Evolutionary conservation across 2,329 filamentous ascomycete species (phyloP).

Genomic region (Aspergillus jensenii): DNA sequence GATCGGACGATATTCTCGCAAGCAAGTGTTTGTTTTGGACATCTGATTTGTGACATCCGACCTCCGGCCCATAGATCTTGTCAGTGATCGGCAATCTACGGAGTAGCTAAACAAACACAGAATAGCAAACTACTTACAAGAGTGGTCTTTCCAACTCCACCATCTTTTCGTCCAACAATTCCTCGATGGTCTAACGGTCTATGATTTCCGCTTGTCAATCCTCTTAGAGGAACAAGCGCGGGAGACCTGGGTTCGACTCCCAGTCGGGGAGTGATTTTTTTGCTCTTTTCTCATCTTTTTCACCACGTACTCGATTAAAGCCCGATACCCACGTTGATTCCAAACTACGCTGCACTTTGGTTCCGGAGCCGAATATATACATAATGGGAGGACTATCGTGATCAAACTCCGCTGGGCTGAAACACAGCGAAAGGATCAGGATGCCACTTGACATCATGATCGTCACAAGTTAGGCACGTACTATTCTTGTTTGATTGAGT

Average conservation of each 20-base stretch:
- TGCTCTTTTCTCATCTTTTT: not conserved
- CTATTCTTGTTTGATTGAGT: no score
- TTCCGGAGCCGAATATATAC: not conserved
- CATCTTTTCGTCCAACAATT: slow-evolving; percentile 1
- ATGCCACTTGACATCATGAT: slow-evolving; percentile 15
- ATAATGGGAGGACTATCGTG: not conserved
- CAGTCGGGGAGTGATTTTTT: slow-evolving; percentile 7
- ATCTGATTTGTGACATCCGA: no score
- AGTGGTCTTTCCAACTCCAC: no score
- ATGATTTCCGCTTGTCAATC: slow-evolving; percentile 22
- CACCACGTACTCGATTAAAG: not conserved
- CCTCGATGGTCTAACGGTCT: slow-evolving; percentile 20
- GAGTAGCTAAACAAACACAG: not conserved
- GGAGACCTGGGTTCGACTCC: slow-evolving; percentile 9
- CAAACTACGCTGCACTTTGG: not conserved
- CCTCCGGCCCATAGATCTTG: not conserved
- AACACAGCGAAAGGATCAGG: not conserved
- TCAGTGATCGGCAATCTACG: not conserved
- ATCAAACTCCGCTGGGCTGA: not conserved
- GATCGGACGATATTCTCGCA: no score
- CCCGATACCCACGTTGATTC: no score
- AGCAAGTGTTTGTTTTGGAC: no score
- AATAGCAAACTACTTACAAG: not conserved
- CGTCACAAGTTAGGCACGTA: not conserved
- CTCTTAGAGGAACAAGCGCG: not conserved